Conservation (phyloP, 768 basidiomycete genomes). For the Amanita polypyramis region DNA sequence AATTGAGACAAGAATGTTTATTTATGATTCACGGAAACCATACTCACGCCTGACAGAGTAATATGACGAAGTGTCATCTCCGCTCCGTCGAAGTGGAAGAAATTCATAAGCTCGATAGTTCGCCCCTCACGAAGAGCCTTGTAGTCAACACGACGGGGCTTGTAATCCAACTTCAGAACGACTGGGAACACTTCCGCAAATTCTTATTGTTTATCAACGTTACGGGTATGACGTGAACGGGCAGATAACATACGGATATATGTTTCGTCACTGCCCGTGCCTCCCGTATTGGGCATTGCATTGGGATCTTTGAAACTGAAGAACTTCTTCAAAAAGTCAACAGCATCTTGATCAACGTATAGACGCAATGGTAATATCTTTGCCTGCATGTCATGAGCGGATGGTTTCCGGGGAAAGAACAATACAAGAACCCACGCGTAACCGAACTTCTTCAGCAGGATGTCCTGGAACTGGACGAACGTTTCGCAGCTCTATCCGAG, state of each 20-base stretch:
- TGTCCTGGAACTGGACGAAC: conserved; percentile 64
- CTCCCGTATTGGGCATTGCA: conserved; percentile 20
- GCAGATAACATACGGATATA: conserved; percentile 21
- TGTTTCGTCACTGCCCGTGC: conserved; percentile 35
- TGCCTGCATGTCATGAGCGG: conserved; percentile 36
- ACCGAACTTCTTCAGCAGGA: conserved; percentile 63
- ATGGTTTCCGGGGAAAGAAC: neutral
- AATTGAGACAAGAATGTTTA: conserved; percentile 5
- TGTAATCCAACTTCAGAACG: conserved; percentile 94
- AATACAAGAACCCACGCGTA: conserved; percentile 44
- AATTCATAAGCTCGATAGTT: conserved; percentile 98
- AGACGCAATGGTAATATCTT: conserved; percentile 85
- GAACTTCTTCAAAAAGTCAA: conserved; percentile 96
- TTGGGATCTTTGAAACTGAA: conserved; percentile 76
- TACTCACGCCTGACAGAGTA: conserved; percentile 78
- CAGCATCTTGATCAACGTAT: conserved; percentile 96
- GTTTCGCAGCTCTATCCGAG: conserved; percentile 69
- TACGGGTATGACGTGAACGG: conserved; percentile 53
- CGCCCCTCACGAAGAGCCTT: conserved; percentile 79
- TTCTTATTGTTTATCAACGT: conserved; percentile 34
- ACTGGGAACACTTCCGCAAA: conserved; percentile 93
- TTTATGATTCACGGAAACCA: neutral
- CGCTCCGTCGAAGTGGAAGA: conserved; percentile 98
- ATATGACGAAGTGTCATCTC: conserved; percentile 97
- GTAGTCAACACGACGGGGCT: conserved; percentile 95